Base-by-base conservation (phyloP, 306 rosid species). In the Clitoria ternatea region DNA sequence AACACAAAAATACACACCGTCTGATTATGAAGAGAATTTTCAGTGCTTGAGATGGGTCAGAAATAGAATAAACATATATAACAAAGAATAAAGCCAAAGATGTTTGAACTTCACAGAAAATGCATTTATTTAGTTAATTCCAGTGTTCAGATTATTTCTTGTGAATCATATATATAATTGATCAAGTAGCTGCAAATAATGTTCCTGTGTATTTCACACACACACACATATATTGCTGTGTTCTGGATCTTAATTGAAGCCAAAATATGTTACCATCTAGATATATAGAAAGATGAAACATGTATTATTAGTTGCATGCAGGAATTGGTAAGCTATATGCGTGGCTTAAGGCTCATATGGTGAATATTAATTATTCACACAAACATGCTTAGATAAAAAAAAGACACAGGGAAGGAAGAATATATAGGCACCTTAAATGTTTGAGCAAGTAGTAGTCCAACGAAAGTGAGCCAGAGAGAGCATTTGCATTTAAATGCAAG, bases 121-220 rank as follows among this genome's bases (percentile, higher is more conserved):
- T 10, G 29, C 17, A 57, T 42, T 4, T 5, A 57, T 42, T 4
- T 5, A 32, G 20, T 45, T 22, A 47, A 60, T 20, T 18, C 6
- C 15, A 26, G 29, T 40, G 15, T 30, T 33, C 1, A 43, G 32
- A 43, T 40, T 43, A 42, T 1, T 44, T 48, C 3, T n/a, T 48
- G 8, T 62, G 63, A 62, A 73, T 13, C 2, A 22, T 20, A 33
- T 61, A 43, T 30, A 33, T 23, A 59, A 43, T 19, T 42, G 50
- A 67, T 18, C 12, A 29, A 59, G 23, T 68, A 78, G 78, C 78
- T 78, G 75, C 19, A 15, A 66, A 8, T n/a, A 24, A 75, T 12
- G 22, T 43, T 52, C 37, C 14, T 2, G 27, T 60, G 49, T 32
- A 66, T 20, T 63, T 54, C 39, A 62, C 49, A 50, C 56, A 33